phyloP scores from a whole-genome alignment of 495 filamentous ascomycete species.

The Neurospora hispaniola region DNA sequence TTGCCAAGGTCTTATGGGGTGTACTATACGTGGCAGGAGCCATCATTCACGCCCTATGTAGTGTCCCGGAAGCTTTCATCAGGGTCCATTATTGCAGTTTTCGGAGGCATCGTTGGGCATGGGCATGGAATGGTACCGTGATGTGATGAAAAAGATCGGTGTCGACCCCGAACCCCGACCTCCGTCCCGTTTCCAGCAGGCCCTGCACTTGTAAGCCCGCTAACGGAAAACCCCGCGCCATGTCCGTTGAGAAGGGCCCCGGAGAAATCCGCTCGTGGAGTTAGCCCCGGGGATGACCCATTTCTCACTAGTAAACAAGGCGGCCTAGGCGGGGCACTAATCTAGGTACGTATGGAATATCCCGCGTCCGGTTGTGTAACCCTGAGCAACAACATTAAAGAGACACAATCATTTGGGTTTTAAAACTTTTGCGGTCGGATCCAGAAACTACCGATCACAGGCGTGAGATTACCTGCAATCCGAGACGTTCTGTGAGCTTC shows the following conservation, averaged over 20 bases:
- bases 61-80: neutral
- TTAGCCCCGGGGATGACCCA: neutral
- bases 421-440: neutral
- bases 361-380: neutral
- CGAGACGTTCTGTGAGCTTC: neutral
- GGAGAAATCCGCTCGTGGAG: neutral
- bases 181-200: neutral
- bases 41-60: neutral
- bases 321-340: neutral
- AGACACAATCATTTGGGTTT: neutral
- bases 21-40: neutral
- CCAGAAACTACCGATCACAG: neutral
- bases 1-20: neutral
- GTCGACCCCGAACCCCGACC: neutral
- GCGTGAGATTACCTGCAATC: neutral
- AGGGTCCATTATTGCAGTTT: neutral
- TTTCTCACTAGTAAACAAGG: neutral
- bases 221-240: neutral
- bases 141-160: neutral
- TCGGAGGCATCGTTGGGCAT: neutral
- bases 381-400: neutral
- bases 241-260: neutral
- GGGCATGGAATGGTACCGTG: neutral
- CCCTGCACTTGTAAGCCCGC: neutral
- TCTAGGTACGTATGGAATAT: neutral